Base-by-base conservation (phyloP, 1,284 basidiomycete species). In the Moesziomyces parantarcticus region DNA sequence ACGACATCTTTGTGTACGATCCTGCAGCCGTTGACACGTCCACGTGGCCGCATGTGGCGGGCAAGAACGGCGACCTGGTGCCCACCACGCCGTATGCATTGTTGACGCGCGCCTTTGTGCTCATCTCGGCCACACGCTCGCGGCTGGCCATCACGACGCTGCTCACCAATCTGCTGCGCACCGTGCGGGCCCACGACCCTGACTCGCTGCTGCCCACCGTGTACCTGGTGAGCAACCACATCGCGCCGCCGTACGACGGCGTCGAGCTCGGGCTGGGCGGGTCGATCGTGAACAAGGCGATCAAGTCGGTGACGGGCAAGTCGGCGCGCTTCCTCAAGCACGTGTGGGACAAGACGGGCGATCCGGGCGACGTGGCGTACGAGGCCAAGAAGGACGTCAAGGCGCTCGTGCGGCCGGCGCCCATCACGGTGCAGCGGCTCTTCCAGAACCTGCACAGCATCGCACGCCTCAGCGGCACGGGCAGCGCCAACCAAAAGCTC, bases 181-280 rank as follows among this genome's bases (percentile, higher is more conserved):
- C 89, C 14, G 87, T 96, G 48, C 87, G 90, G 58, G 84, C 85
- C 36, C 88, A 90, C 65, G 90, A 94, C 76, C 88, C 91, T 0
- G 65, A 86, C 11, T 91, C 92, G 45, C 87, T 97, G 45, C 85
- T 92, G 43, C 88, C 92, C 14, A 87, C 92, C n/a, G 86, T 96
- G n/a, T 97, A 96, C 84, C 89, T 97, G 25, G 86, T 95, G 41
- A 93, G 92, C 25, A 97, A 95, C 84, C 89, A 92, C 36, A 88
- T 97, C 36, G 89, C 90, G 0, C 93, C 94, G 18, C 74, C 84
- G 0, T 85, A 85, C 64, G 84, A 84, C 29, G 84, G 82, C 42
- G 71, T 84, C 16, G 85, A 85, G 60, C 82, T 85, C 14, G 85
- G 85, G 3, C 63, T 86, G 8, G 85, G 85, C 9, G 77, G 82